Conservation (phyloP, 805 yeast species). For the Cyberlindnera sargentensis region DNA sequence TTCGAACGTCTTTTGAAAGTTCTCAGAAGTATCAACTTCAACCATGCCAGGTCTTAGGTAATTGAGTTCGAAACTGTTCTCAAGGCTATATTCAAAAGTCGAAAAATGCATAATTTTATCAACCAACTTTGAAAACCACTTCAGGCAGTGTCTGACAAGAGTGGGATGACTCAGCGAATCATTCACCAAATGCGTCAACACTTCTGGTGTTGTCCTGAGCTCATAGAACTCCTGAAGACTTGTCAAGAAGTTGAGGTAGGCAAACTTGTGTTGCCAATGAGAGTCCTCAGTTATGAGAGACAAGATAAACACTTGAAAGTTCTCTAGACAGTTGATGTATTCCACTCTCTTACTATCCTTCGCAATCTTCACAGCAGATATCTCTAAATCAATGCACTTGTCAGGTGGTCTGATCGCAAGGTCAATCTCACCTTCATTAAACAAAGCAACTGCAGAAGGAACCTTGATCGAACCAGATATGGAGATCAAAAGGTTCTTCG, state of each 20-base stretch:
- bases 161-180: slow-evolving; percentile 54
- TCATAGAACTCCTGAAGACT: slow-evolving; percentile 50
- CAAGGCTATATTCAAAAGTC: slow-evolving; percentile 39
- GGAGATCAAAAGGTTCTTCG: slow-evolving; percentile 43
- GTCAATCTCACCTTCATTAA: slow-evolving; percentile 32
- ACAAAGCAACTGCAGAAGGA: slow-evolving; percentile 47
- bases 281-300: slow-evolving; percentile 20
- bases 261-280: slow-evolving; percentile 53
- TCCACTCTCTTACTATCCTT: slow-evolving; percentile 48
- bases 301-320: slow-evolving; percentile 34
- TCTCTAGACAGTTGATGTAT: slow-evolving; percentile 33
- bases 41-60: slow-evolving; percentile 30
- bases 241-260: slow-evolving; percentile 43
- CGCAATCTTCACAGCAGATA: slow-evolving; percentile 53
- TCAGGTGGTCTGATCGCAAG: slow-evolving; percentile 58
- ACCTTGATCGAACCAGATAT: slow-evolving; percentile 36
- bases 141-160: slow-evolving; percentile 51
- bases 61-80: slow-evolving; percentile 34
- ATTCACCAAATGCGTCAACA: slow-evolving; percentile 37
- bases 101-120: slow-evolving; percentile 40
- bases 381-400: slow-evolving; percentile 45
- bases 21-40: slow-evolving; percentile 32
- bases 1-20: slow-evolving; percentile 36
- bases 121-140: slow-evolving; percentile 49
- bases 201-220: slow-evolving; percentile 32